Evolutionary conservation across 2,329 filamentous ascomycete genomes (phyloP).

Genomic region (Sarocladiaceae sp.): DNA sequence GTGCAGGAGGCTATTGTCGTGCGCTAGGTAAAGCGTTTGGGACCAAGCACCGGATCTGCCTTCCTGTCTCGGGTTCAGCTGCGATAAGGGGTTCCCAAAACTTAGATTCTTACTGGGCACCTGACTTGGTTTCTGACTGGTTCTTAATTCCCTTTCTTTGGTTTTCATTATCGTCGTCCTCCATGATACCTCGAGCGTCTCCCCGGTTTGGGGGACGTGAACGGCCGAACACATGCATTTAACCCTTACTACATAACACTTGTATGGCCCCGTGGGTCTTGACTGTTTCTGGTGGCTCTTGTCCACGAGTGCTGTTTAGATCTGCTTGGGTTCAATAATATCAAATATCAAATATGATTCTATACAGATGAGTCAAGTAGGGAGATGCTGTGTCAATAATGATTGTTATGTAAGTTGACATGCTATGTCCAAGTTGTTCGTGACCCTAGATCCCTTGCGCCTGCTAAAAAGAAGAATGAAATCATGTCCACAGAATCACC

Average conservation of each 20-base stretch:
- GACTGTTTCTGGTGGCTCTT: too few relatives aligned
- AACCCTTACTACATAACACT: too few relatives aligned
- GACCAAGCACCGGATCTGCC: not conserved
- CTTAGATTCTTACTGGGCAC: not conserved
- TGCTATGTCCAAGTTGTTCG: too few relatives aligned
- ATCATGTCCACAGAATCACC: not conserved
- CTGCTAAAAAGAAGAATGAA: too few relatives aligned
- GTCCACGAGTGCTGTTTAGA: not conserved
- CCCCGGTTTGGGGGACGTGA: not conserved
- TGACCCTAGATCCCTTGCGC: too few relatives aligned
- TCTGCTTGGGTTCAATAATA: not conserved
- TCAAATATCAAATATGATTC: not conserved
- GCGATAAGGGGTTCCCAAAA: not conserved
- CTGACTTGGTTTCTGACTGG: too few relatives aligned
- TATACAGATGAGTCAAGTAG: too few relatives aligned
- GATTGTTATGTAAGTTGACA: too few relatives aligned
- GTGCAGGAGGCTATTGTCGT: conserved; percentile 67
- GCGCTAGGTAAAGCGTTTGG: conserved; percentile 9
- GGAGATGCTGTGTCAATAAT: too few relatives aligned
- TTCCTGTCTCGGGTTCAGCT: too few relatives aligned
- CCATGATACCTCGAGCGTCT: conserved; percentile 6
- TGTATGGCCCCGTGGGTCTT: too few relatives aligned
- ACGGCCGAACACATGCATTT: conserved; percentile 2
- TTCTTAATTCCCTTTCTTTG: not conserved
- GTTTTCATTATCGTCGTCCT: not conserved